phyloP scores from a whole-genome alignment of 345 rosid genomes.

The Syzygium jambos region DNA sequence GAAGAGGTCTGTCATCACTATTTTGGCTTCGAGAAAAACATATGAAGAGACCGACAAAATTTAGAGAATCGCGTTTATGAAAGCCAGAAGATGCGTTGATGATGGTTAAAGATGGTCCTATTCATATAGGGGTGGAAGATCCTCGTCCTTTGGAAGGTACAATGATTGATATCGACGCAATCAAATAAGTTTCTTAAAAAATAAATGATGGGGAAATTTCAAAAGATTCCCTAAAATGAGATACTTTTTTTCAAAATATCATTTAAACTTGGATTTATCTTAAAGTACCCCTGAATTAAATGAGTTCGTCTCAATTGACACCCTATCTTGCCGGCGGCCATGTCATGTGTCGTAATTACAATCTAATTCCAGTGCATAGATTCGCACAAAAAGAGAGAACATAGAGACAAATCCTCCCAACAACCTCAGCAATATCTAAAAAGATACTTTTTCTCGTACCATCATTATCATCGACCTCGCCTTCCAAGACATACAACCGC shows the following conservation, averaged over 20 bases:
- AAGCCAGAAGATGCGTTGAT: not conserved
- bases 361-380: not conserved
- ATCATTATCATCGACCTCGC: not conserved
- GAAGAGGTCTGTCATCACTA: not conserved
- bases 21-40: not conserved
- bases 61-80: not conserved
- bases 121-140: not conserved
- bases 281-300: not conserved
- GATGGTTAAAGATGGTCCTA: not conserved
- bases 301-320: not conserved
- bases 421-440: not conserved
- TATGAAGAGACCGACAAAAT: not conserved
- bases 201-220: not conserved
- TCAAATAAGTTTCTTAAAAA: not conserved
- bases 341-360: not conserved
- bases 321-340: fast-evolving
- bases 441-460: not conserved
- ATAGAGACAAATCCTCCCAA: not conserved
- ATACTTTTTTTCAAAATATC: not conserved
- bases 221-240: not conserved
- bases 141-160: not conserved
- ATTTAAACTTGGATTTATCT: not conserved
- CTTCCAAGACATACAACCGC: not conserved
- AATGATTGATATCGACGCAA: fast-evolving
- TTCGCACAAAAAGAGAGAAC: not conserved